These are phyloP conservation scores for Rhodotorula paludigena DNA, from an alignment of 768 basidiomycete species.

Conservation along the genomic window DNA sequence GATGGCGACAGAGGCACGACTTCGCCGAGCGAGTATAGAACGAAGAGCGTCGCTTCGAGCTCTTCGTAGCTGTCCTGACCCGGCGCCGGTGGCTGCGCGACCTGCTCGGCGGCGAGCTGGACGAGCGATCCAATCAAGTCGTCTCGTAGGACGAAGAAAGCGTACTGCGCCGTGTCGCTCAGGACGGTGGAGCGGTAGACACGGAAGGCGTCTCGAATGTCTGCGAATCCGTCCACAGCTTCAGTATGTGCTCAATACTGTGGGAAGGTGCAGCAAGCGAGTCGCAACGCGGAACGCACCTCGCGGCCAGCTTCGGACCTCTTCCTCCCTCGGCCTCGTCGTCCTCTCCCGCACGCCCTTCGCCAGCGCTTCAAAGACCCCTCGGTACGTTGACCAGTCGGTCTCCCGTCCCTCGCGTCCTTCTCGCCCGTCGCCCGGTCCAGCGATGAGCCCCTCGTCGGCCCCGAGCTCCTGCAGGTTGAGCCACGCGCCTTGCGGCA, in stretches of 20 bases:
- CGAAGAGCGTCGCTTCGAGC: conserved; percentile 49
- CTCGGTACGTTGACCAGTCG: conserved; percentile 25
- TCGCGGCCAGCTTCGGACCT: conserved; percentile 34
- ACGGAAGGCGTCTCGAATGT: conserved; percentile 36
- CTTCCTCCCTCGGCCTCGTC: conserved; percentile 16
- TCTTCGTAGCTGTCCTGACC: conserved; percentile 40
- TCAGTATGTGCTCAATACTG: too few species aligned
- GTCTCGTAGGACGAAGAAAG: conserved; percentile 49
- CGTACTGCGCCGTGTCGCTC: conserved; percentile 39
- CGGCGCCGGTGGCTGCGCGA: conserved; percentile 28
- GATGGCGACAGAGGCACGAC: conserved; percentile 48
- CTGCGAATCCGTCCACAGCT: conserved; percentile 1
- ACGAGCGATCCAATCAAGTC: conserved; percentile 46
- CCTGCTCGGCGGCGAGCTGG: conserved; percentile 35
- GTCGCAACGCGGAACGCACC: conserved; percentile 25
- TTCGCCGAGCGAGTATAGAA: conserved; percentile 47
- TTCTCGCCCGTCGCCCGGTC: conserved; percentile 17
- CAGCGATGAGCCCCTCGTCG: conserved; percentile 33
- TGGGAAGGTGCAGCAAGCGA: too few species aligned
- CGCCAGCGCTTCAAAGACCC: conserved; percentile 36
- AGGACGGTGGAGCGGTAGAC: conserved; percentile 33
- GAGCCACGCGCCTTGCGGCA: conserved; percentile 31
- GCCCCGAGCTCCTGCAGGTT: conserved; percentile 39
- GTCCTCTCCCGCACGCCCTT: conserved; percentile 23
- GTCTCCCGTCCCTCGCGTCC: conserved; percentile 12